A percentile compares a stretch with the other conserved stretches of the same genome.
Conservation (phyloP, 768 basidiomycete species). For the Tricholoma furcatifolium region DNA sequence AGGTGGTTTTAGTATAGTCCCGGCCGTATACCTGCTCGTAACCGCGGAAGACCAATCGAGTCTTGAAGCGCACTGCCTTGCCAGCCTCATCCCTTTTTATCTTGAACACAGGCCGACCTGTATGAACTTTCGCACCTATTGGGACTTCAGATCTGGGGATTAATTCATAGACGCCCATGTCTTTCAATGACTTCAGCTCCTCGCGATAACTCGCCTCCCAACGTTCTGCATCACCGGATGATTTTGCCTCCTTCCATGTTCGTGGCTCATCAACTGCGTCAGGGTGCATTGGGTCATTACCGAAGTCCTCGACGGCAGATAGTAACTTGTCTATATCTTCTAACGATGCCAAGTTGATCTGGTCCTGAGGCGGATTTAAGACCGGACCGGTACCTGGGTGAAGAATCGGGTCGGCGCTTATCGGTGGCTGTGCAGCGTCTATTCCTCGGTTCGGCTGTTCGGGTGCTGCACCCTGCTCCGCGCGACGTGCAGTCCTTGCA, state of each 20-base stretch:
- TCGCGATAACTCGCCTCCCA: no score
- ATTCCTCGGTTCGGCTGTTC: neutral
- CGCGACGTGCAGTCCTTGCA: neutral
- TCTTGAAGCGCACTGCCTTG: slow-evolving; percentile 18
- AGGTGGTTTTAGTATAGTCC: no score
- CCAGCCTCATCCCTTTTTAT: neutral
- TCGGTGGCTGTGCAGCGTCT: neutral
- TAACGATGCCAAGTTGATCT: neutral
- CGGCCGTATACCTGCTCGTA: no score
- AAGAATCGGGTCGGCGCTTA: neutral
- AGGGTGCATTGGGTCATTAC: neutral
- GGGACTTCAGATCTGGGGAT: slow-evolving; percentile 5
- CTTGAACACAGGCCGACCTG: no score
- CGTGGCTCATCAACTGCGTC: neutral
- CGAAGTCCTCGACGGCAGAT: neutral
- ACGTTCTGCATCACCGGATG: neutral
- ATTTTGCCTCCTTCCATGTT: no score
- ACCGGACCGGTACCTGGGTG: no score
- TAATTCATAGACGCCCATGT: no score
- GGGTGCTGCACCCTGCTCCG: neutral
- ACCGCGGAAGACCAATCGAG: no score
- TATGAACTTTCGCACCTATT: no score
- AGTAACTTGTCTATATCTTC: neutral
- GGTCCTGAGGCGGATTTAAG: neutral
- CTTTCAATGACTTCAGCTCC: no score